These are phyloP conservation scores for Exophiala dermatitidis DNA, from an alignment of 2,329 filamentous ascomycete genomes.

Conservation along the genomic window DNA sequence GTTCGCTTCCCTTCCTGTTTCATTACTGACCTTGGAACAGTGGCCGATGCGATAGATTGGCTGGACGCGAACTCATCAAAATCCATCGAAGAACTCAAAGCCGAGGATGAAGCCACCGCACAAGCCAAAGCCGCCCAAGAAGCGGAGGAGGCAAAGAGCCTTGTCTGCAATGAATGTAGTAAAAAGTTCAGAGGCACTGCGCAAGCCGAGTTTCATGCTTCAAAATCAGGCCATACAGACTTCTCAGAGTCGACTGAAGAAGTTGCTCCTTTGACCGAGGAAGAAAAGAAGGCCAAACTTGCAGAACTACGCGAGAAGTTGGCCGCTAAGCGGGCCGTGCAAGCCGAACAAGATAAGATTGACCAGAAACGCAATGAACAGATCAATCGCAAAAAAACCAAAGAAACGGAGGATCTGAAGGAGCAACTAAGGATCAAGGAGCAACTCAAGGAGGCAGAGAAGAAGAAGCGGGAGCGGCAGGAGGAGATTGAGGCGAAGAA, in stretches of 20 bases:
- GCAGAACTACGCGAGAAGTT: constrained; percentile 66
- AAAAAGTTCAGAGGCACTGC: constrained; percentile 79
- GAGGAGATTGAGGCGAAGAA: constrained; percentile 81
- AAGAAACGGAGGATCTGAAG: constrained; percentile 80
- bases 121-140: constrained; percentile 61
- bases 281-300: constrained; percentile 77
- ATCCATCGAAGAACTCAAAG: constrained; percentile 70
- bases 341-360: constrained; percentile 66
- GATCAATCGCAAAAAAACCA: constrained; percentile 78
- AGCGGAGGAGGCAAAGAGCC: constrained; percentile 66
- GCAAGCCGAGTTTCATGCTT: constrained; percentile 82
- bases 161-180: constrained; percentile 90
- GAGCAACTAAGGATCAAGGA: constrained; percentile 84
- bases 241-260: constrained; percentile 93
- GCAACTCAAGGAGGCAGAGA: constrained; percentile 80
- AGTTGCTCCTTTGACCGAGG: constrained; percentile 80
- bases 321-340: constrained; percentile 61
- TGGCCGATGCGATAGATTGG: constrained; percentile 89
- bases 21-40: constrained; percentile 37
- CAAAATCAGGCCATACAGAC: constrained; percentile 83
- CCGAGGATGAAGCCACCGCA: constrained; percentile 46
- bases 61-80: constrained; percentile 87
- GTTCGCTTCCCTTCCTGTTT: background rate
- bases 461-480: constrained; percentile 79
- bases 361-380: constrained; percentile 80